Conservation (phyloP, 1,284 basidiomycete species). For the Ustilago crameri region DNA sequence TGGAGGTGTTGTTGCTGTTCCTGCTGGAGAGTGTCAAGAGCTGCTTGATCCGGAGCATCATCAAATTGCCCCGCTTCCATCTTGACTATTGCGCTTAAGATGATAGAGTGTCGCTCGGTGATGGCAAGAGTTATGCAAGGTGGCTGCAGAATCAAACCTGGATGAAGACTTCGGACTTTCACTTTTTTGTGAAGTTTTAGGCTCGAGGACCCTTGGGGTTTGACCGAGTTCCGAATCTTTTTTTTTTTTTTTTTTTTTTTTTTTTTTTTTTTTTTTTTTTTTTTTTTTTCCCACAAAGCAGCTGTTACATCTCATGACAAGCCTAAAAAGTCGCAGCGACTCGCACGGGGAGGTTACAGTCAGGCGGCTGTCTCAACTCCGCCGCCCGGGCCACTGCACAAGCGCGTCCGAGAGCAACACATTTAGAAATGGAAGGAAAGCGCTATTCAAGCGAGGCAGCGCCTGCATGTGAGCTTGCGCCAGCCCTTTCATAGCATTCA, state of each 20-base stretch:
- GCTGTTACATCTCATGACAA: neutral
- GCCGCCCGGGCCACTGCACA: conserved; percentile 13
- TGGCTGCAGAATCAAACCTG: neutral
- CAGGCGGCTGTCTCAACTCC: conserved; percentile 11
- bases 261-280: no score
- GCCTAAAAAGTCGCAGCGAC: neutral
- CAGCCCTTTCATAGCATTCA: no score
- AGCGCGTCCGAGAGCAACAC: conserved; percentile 7
- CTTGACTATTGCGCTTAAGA: neutral
- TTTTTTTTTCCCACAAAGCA: neutral
- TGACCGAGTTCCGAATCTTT: conserved; percentile 16
- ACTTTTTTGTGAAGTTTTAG: conserved; percentile 11
- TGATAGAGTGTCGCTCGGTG: no score
- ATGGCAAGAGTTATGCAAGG: no score
- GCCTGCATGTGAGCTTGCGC: conserved; percentile 6
- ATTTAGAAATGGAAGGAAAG: conserved; percentile 1
- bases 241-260: no score
- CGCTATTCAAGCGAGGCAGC: neutral
- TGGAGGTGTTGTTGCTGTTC: conserved; percentile 15
- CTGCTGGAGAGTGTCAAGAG: neutral
- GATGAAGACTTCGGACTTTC: neutral
- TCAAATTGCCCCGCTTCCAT: conserved; percentile 50
- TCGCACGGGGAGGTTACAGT: conserved; percentile 1
- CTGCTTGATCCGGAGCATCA: conserved; percentile 29
- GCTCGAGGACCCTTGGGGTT: conserved; percentile 23